Base-by-base conservation (phyloP, 2,329 filamentous ascomycete species). In the Allantophomopsis lycopodina region DNA sequence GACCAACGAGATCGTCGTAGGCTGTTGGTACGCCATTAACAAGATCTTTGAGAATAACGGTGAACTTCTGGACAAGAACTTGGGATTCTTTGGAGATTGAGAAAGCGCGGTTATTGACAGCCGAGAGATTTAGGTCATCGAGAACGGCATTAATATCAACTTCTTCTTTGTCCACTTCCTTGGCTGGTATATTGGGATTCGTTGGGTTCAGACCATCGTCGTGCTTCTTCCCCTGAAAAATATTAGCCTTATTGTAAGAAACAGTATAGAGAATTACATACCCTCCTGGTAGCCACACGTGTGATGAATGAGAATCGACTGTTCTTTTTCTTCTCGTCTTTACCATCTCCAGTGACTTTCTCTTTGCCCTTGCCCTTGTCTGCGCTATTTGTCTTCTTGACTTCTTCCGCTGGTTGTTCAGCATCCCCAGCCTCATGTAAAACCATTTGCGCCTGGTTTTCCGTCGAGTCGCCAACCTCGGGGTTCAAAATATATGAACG, bases 11-110 rank as follows among this genome's bases (percentile, higher is more conserved):
- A 56, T 98, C 91, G 54, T 82, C 72, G 59, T 93, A 94, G 2
- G 91, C 91, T 0, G 89, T 95, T 3, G 91, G 91, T 2, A 86
- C 91, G 45, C 91, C 91, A 55, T 87, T 88, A 52, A 91, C 75
- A 13, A 95, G 73, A 56, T 98, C 91, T 56, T 89, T 91, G 54
- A 98, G 82, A 28, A 95, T 79, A 41, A 87, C 68, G 1, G 86
- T 93, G 68, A 98, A 98, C 45, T 79, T 76, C 40, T 77, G 73
- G 38, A 94, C 73, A 21, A 94, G 71, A 46, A 85, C 80, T 44
- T 86, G 78, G 0, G 85, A 89, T 50, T 94, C 87, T 43, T 76
- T 73, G n/a, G 83, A 84, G 42, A 94, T 72, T 11, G 79, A 80
- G 58, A 95, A 84, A 44, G 84, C 84, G 42, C 79, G 80, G 63